Conservation (phyloP, 1,284 basidiomycete species). For the Microbotryum scabiosae region DNA sequence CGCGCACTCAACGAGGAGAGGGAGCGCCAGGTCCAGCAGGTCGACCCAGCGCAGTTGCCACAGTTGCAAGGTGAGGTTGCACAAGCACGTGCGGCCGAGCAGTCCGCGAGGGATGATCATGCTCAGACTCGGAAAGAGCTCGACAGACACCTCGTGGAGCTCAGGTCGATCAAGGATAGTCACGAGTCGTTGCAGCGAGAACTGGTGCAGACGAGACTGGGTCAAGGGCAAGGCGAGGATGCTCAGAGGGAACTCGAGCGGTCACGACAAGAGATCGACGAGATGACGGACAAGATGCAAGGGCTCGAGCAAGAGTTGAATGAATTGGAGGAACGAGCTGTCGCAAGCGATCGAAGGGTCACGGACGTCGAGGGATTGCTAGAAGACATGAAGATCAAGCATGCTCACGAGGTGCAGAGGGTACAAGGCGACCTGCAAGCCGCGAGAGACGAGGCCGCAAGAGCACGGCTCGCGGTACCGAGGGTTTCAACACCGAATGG, state of each 20-base stretch:
- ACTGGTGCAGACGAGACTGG: constrained; percentile 1
- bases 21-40: too few species aligned
- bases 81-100: neutral
- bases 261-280: neutral
- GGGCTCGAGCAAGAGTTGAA: neutral
- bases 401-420: constrained; percentile 1
- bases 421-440: neutral
- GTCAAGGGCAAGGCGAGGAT: neutral
- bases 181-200: neutral
- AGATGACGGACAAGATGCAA: neutral
- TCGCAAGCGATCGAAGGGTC: too few species aligned
- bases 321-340: neutral
- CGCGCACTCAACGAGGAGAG: neutral
- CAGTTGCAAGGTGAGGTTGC: neutral
- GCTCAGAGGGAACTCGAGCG: neutral
- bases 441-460: constrained; percentile 2
- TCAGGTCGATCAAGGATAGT: neutral
- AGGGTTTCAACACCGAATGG: neutral
- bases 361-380: constrained; percentile 1
- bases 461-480: neutral
- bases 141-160: constrained; percentile 3
- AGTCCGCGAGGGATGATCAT: too few species aligned
- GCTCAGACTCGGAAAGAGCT: constrained; percentile 1
- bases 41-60: neutral
- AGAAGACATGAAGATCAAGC: constrained; percentile 1